Evolutionary conservation across 208 protist species (phyloP).

Genomic region (Strigomonas oncopelti): DNA sequence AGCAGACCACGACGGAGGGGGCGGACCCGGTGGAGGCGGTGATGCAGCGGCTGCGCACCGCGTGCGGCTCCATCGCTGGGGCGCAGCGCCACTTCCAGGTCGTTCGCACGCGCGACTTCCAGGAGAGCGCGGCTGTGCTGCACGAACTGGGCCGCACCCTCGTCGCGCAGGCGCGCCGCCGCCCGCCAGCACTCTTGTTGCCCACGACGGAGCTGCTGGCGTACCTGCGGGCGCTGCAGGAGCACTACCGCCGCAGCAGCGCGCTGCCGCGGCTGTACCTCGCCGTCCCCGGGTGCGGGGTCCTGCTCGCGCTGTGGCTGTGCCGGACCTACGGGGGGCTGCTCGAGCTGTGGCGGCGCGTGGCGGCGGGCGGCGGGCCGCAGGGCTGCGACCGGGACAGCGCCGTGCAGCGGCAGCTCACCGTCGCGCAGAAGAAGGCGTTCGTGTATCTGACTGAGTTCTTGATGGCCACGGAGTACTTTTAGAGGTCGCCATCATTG

Average conservation of each 20-base stretch:
- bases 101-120: slow-evolving; percentile 4
- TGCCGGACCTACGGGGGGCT: background rate
- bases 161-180: background rate
- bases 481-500: too few species aligned
- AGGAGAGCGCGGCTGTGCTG: slow-evolving; percentile 6
- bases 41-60: background rate
- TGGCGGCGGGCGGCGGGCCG: background rate
- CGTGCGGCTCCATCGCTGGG: background rate
- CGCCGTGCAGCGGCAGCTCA: slow-evolving; percentile 34
- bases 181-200: background rate
- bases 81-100: background rate
- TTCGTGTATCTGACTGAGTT: slow-evolving; percentile 72
- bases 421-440: slow-evolving; percentile 59
- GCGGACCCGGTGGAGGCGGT: background rate
- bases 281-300: background rate
- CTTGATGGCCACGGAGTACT: slow-evolving; percentile 58
- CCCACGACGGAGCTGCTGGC: background rate
- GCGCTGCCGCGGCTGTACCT: background rate
- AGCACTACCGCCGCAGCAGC: background rate
- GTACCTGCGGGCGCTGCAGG: background rate
- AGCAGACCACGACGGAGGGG: background rate
- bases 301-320: background rate
- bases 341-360: slow-evolving; percentile 2
- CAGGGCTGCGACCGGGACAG: background rate
- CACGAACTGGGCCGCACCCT: background rate